Evolutionary conservation across 176 grass and related monocot species (phyloP).

Genomic region (Carex scoparia): DNA sequence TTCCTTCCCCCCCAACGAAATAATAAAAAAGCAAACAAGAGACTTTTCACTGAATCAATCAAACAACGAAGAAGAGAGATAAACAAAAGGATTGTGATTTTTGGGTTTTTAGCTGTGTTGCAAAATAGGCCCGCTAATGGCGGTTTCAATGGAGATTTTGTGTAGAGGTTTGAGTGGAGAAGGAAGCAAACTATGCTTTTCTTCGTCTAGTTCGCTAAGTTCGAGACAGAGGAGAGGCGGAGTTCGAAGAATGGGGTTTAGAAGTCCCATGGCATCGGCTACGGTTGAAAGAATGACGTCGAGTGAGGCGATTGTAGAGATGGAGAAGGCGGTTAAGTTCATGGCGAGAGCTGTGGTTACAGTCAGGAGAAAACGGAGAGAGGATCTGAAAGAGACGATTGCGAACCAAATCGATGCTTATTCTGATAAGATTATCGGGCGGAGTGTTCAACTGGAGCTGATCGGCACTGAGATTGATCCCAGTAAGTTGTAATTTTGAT

Average conservation of each 20-base stretch:
- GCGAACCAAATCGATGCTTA: constrained; percentile 64
- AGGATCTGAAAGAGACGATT: constrained; percentile 37
- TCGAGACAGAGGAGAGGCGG: background rate
- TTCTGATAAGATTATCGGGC: constrained; percentile 45
- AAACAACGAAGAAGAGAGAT: background rate
- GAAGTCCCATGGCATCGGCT: constrained; percentile 18
- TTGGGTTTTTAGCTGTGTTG: background rate
- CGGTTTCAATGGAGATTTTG: background rate
- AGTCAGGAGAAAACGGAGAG: constrained; percentile 62
- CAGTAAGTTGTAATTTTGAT: constrained; percentile 32
- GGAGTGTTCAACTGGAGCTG: constrained; percentile 62
- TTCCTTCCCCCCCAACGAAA: too few species aligned
- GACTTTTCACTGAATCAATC: too few species aligned
- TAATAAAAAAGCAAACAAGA: background rate
- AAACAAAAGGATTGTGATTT: background rate
- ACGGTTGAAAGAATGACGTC: constrained; percentile 37
- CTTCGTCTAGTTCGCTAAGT: background rate
- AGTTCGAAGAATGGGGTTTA: background rate
- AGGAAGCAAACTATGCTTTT: background rate
- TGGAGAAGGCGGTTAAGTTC: constrained; percentile 46
- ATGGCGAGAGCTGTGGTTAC: constrained; percentile 60
- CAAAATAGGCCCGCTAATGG: background rate
- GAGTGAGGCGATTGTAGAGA: constrained; percentile 7
- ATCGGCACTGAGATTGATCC: constrained; percentile 73
- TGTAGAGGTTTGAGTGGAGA: background rate